Evolutionary conservation across 2,329 filamentous ascomycete genomes (phyloP).

Genomic region (Botryotinia globosa): DNA sequence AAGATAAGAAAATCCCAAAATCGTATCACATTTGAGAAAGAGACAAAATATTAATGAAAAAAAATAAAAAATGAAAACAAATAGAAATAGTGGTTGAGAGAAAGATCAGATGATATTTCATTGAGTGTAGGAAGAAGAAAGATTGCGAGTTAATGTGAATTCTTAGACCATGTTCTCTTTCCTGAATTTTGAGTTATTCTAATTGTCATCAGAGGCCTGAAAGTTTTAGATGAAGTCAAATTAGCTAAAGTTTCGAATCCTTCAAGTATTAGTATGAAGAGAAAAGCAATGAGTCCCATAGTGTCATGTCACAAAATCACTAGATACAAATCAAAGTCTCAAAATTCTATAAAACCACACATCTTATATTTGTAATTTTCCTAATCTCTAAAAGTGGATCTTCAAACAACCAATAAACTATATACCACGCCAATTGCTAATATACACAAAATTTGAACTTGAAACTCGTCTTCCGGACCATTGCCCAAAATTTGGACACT

Average conservation of each 20-base stretch:
- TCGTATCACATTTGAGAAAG: too few species aligned
- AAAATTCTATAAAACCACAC: not conserved
- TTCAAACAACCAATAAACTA: not conserved
- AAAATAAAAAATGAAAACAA: too few species aligned
- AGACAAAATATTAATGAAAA: too few species aligned
- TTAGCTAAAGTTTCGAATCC: not conserved
- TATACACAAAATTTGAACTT: conserved; percentile 1
- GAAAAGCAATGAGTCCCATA: not conserved
- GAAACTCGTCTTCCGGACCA: not conserved
- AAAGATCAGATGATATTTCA: not conserved
- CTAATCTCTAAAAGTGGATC: not conserved
- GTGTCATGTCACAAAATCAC: not conserved
- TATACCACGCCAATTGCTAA: not conserved
- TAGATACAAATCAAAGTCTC: not conserved
- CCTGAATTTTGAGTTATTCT: too few species aligned
- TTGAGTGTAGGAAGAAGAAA: too few species aligned
- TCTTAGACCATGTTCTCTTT: too few species aligned
- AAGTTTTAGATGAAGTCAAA: too few species aligned
- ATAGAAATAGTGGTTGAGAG: too few species aligned
- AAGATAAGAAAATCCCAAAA: too few species aligned
- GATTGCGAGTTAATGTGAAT: too few species aligned
- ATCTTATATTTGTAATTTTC: not conserved
- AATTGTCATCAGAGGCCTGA: too few species aligned
- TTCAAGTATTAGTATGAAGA: not conserved
- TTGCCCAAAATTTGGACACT: not conserved